Percentiles rank a stretch among this genome's conserved stretches.
phyloP scores from a whole-genome alignment of 2,329 filamentous ascomycete species.

The Cercospora berteroae region DNA sequence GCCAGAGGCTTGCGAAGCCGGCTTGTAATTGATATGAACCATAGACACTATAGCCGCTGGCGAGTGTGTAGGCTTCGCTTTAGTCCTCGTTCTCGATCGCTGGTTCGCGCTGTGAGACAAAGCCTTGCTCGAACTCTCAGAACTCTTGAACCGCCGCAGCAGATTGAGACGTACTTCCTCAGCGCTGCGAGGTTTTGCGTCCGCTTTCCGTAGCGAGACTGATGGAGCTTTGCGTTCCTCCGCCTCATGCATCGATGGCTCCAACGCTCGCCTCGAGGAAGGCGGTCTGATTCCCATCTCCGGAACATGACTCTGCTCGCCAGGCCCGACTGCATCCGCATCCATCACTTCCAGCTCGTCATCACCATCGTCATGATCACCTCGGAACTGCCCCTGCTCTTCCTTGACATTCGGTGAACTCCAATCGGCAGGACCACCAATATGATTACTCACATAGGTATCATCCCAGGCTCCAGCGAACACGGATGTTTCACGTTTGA shows the following conservation, averaged over 20 bases:
- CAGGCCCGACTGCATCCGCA: neutral
- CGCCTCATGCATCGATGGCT: neutral
- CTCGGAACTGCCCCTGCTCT: neutral
- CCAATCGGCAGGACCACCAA: conserved; percentile 2
- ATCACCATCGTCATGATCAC: neutral
- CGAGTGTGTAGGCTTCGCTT: neutral
- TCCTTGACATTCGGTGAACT: neutral
- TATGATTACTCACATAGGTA: neutral
- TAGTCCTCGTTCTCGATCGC: neutral
- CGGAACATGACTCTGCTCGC: neutral
- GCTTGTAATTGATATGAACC: too few relatives aligned
- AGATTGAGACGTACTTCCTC: neutral
- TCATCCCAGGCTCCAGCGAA: neutral
- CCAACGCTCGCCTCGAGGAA: neutral
- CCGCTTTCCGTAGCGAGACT: neutral
- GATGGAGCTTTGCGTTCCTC: neutral
- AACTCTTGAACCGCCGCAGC: neutral
- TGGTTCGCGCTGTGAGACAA: too few relatives aligned
- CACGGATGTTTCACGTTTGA: neutral
- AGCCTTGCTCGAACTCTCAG: neutral
- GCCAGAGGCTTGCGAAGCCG: neutral
- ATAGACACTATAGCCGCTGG: too few relatives aligned
- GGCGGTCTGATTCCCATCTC: neutral
- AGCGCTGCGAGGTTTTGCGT: neutral
- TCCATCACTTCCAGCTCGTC: neutral